These are phyloP conservation scores for Pythium aquatile DNA, from an alignment of 352 stramenopile genomes.

Conservation along the genomic window DNA sequence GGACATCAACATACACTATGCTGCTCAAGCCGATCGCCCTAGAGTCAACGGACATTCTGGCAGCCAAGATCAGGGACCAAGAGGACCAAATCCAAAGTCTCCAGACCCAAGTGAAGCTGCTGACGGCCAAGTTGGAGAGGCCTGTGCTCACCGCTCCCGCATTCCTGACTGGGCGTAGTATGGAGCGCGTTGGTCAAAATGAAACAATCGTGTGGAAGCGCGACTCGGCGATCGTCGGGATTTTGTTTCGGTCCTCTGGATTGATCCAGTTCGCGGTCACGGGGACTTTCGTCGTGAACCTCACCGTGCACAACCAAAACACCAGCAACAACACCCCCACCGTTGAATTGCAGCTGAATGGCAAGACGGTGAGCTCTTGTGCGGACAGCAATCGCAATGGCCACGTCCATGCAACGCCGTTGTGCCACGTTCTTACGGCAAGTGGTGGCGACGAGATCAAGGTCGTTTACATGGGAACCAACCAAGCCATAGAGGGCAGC, in stretches of 20 bases:
- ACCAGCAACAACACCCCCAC: background rate
- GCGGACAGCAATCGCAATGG: background rate
- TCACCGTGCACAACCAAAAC: background rate
- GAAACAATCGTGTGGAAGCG: background rate
- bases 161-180: background rate
- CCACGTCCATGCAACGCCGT: background rate
- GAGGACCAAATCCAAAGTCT: slow-evolving; percentile 12
- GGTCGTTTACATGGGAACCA: background rate
- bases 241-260: background rate
- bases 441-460: background rate
- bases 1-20: slow-evolving; percentile 15
- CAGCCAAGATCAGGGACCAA: slow-evolving; percentile 20
- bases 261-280: background rate
- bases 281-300: background rate
- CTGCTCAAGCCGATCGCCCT: slow-evolving; percentile 15
- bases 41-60: slow-evolving; percentile 6
- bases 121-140: background rate
- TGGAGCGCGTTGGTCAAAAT: background rate
- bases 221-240: background rate
- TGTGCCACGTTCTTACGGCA: background rate
- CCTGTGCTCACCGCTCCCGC: background rate
- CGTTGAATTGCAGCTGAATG: background rate
- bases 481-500: background rate
- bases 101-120: background rate
- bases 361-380: background rate